These are phyloP conservation scores for Rugonectria rugulosa DNA, from an alignment of 2,329 filamentous ascomycete species.

Conservation along the genomic window DNA sequence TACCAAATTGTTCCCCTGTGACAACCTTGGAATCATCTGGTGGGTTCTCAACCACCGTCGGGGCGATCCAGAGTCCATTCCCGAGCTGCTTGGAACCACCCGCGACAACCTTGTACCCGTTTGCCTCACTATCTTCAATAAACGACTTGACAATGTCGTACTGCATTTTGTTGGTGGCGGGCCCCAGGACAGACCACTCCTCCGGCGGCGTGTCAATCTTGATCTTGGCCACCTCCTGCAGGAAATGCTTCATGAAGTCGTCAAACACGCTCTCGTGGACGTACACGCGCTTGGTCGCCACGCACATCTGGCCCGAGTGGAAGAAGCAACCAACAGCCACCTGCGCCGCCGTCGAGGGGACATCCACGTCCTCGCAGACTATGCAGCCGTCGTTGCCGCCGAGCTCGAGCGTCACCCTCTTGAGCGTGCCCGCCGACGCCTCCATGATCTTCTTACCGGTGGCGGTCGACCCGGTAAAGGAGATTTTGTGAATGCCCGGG, in stretches of 20 bases:
- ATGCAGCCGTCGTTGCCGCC: constrained; percentile 11
- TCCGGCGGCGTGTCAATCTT: constrained; percentile 55
- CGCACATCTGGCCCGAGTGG: constrained; percentile 48
- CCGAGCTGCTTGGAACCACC: not conserved
- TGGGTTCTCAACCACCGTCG: constrained; percentile 15
- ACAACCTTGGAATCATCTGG: constrained; percentile 16
- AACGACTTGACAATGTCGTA: constrained; percentile 39
- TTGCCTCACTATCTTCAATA: not conserved
- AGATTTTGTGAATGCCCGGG: constrained; percentile 65
- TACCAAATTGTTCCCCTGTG: constrained; percentile 19
- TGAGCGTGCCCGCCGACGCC: constrained; percentile 59
- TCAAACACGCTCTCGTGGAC: constrained; percentile 63
- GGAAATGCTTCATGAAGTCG: constrained; percentile 44
- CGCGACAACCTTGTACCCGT: not conserved
- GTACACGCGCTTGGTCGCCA: constrained; percentile 64
- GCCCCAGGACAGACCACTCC: constrained; percentile 53
- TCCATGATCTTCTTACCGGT: constrained; percentile 66
- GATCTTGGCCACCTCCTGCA: constrained; percentile 46
- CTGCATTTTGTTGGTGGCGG: constrained; percentile 66
- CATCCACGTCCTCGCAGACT: constrained; percentile 4
- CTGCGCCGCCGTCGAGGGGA: not conserved
- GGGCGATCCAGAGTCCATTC: constrained; percentile 1
- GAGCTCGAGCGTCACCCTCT: constrained; percentile 46
- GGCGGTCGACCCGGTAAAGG: constrained; percentile 66
- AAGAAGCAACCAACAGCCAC: not conserved